These are phyloP conservation scores for Cladosporium sp. DNA, from an alignment of 2,329 filamentous ascomycete species.

Conservation along the genomic window DNA sequence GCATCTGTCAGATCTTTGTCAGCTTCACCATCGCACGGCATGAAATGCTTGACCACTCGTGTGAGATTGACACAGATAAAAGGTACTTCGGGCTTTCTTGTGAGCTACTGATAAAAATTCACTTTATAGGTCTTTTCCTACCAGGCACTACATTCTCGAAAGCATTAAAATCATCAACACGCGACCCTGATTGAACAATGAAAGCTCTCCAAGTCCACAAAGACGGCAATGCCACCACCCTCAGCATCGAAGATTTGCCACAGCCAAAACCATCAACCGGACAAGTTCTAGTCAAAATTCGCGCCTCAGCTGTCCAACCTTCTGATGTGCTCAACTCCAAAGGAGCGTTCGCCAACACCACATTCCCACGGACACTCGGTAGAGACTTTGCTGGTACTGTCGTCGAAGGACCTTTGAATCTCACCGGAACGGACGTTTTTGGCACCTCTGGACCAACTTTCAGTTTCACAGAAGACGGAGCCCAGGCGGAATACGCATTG, in stretches of 20 bases:
- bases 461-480: conserved; percentile 31
- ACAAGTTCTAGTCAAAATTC: conserved; percentile 31
- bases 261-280: conserved; percentile 25
- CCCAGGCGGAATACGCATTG: conserved; percentile 33
- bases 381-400: conserved; percentile 37
- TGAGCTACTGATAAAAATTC: background rate
- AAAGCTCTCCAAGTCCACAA: conserved; percentile 23
- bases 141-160: background rate
- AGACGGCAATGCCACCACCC: conserved; percentile 17
- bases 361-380: conserved; percentile 33
- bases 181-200: conserved; percentile 11
- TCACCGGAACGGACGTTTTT: conserved; percentile 33
- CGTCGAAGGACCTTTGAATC: conserved; percentile 22
- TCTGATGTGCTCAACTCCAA: conserved; percentile 34
- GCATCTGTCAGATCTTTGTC: conserved; percentile 12
- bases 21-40: background rate
- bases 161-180: background rate
- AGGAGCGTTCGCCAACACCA: conserved; percentile 31
- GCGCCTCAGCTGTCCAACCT: conserved; percentile 33
- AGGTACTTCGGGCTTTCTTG: background rate
- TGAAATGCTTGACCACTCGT: background rate
- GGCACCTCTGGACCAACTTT: conserved; percentile 34
- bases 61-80: background rate
- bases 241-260: conserved; percentile 21
- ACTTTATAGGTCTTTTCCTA: background rate